These are phyloP conservation scores for Trametes cingulata DNA, from an alignment of 768 basidiomycete species.

Conservation along the genomic window DNA sequence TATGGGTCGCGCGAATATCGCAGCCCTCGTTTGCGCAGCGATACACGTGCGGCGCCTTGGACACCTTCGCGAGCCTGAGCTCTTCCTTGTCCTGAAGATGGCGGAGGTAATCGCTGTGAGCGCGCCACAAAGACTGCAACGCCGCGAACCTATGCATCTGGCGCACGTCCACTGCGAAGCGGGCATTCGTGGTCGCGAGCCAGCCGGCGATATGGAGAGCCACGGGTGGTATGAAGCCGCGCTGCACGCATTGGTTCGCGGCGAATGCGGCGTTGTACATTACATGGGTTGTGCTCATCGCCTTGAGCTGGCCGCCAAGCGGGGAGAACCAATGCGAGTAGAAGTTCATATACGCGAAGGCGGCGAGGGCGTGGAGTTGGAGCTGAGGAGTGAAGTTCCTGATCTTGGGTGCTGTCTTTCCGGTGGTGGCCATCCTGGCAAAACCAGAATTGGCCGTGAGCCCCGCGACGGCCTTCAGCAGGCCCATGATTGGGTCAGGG, in stretches of 20 bases:
- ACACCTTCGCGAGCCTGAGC: background rate
- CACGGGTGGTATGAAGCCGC: background rate
- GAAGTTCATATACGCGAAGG: constrained; percentile 1
- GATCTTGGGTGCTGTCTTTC: background rate
- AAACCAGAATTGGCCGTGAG: background rate
- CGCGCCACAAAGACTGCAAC: background rate
- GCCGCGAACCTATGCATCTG: background rate
- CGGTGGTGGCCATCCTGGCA: background rate
- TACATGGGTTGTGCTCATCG: background rate
- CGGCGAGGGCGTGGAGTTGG: constrained; percentile 3
- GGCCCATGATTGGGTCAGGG: background rate
- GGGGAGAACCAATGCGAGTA: background rate
- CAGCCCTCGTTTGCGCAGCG: constrained; percentile 6
- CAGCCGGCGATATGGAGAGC: background rate
- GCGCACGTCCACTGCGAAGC: constrained; percentile 2
- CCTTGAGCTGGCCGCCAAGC: background rate
- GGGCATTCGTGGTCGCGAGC: background rate
- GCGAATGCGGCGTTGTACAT: constrained; percentile 4
- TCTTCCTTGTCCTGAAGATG: background rate
- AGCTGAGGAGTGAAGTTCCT: background rate
- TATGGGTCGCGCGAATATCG: constrained; percentile 1
- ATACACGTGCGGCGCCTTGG: background rate
- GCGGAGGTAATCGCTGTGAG: background rate
- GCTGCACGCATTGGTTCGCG: background rate
- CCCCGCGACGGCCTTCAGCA: background rate